Base-by-base conservation (phyloP, 2,329 filamentous ascomycete genomes). In the Colletotrichum chrysophilum region DNA sequence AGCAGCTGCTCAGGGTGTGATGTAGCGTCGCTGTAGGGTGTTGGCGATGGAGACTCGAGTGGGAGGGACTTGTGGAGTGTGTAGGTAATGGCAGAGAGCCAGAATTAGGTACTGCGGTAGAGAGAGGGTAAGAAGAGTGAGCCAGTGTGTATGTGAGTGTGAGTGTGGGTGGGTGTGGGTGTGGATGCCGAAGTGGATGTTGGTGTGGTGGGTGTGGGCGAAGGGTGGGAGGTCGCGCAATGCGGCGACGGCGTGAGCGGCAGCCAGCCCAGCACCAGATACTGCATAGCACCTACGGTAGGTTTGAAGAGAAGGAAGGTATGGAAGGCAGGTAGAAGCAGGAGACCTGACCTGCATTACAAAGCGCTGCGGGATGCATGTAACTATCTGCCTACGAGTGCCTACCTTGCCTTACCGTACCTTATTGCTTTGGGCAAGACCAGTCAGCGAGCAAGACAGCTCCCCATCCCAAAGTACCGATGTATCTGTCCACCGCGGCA, bases 241-340 rank as follows among this genome's bases (percentile, higher is more conserved):
- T 73, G 70, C 73, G 70, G 70, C 70, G 73, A 75, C 70, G 55
- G 68, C 68, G 72, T 75, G 71, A 71, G 71, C 71, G 67, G 71
- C 60, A 74, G 48, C 67, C 38, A 48, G 38, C 18, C 38, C 38
- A 48, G 38, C 38, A 48, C 30, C 60, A 74, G 43, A 38, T 58
- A 58, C n/a, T 7, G 10, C 13, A 14, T 34, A 4, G 21, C 26
- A 26, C 34, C 34, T 36, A 36, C 34, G 14, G 24, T 26, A 26
- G 52, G 12, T 58, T 26, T 58, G 55, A 28, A 58, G 21, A 58
- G 55, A 58, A 26, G 26, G 55, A 24, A 58, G 55, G 55, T 58
- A 58, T 26, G 55, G 21, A 61, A 32, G 58, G 30, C 18, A 21
- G 13, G 18, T 32, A 32, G 28, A n/a, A 32, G 32, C 58, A 12